These are phyloP conservation scores for Sporobolomyces roseus DNA, from an alignment of 768 basidiomycete species.

Conservation along the genomic window DNA sequence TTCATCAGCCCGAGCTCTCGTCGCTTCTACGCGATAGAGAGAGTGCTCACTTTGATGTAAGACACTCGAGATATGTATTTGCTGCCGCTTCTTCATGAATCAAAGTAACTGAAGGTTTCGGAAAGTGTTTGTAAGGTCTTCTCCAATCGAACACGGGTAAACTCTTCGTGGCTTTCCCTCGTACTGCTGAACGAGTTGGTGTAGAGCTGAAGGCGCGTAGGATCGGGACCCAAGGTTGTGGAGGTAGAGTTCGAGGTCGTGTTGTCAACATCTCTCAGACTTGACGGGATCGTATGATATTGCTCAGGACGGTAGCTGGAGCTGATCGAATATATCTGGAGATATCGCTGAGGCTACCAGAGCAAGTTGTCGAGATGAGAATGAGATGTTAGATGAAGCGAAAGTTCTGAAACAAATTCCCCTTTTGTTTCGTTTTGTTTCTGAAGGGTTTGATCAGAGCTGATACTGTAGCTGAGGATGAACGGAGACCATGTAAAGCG, in stretches of 20 bases:
- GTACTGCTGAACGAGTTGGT: background rate
- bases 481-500: too few species aligned
- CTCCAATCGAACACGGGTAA: background rate
- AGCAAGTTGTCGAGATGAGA: too few species aligned
- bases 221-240: background rate
- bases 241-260: conserved; percentile 1
- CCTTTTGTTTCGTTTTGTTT: too few species aligned
- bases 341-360: too few species aligned
- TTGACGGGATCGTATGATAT: too few species aligned
- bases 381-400: too few species aligned
- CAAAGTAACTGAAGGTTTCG: background rate
- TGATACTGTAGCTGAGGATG: too few species aligned
- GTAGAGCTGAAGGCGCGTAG: background rate
- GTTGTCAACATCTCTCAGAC: background rate
- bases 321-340: background rate
- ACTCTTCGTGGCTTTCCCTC: too few species aligned
- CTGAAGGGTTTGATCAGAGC: too few species aligned
- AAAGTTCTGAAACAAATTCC: too few species aligned
- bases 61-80: background rate
- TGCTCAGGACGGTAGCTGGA: too few species aligned
- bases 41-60: conserved; percentile 8
- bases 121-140: conserved; percentile 10
- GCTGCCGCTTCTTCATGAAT: background rate
- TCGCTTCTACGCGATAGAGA: background rate
- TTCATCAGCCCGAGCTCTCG: background rate